Percentiles rank a stretch among this genome's conserved stretches.
Evolutionary conservation across 176 grass and related monocot species (phyloP).

Genomic region (Oryza glaberrima): DNA sequence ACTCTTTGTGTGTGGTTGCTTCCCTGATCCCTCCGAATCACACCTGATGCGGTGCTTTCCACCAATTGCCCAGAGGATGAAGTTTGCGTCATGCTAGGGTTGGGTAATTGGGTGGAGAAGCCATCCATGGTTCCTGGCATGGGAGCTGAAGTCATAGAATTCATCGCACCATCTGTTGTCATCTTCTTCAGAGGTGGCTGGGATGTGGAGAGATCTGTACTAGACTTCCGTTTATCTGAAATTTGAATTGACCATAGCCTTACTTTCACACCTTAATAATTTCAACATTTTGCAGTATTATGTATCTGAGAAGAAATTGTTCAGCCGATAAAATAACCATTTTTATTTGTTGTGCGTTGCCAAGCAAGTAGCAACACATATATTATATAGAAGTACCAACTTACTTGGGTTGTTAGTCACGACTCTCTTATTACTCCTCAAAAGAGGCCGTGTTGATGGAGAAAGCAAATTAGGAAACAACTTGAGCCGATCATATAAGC

Average conservation of each 20-base stretch:
- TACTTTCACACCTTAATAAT: not conserved
- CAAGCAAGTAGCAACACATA: not conserved
- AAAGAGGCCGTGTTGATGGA: conserved; percentile 33
- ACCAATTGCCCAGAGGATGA: conserved; percentile 50
- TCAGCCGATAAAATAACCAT: not conserved
- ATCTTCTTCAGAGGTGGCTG: conserved; percentile 88
- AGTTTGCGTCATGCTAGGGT: conserved; percentile 43
- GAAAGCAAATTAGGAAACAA: conserved; percentile 77
- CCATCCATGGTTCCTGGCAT: conserved; percentile 55
- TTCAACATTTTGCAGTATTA: not conserved
- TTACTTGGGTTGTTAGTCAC: conserved; percentile 70
- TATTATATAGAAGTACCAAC: conserved; percentile 6
- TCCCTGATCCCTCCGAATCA: conserved; percentile 46
- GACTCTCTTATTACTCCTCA: conserved; percentile 66
- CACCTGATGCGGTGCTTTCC: conserved; percentile 31
- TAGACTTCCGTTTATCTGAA: conserved; percentile 74
- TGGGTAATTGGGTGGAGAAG: conserved; percentile 49
- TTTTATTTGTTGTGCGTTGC: not conserved
- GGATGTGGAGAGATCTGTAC: conserved; percentile 45
- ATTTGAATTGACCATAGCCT: conserved; percentile 12
- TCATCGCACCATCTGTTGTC: conserved; percentile 39
- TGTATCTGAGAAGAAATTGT: not conserved
- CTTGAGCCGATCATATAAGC: conserved; percentile 82
- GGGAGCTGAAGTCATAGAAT: conserved; percentile 44
- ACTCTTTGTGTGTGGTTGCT: conserved; percentile 44